A percentile compares a stretch with the other conserved stretches of the same genome.
Conservation (phyloP, 2,329 filamentous ascomycete genomes). For the Verticillium nonalfalfae region DNA sequence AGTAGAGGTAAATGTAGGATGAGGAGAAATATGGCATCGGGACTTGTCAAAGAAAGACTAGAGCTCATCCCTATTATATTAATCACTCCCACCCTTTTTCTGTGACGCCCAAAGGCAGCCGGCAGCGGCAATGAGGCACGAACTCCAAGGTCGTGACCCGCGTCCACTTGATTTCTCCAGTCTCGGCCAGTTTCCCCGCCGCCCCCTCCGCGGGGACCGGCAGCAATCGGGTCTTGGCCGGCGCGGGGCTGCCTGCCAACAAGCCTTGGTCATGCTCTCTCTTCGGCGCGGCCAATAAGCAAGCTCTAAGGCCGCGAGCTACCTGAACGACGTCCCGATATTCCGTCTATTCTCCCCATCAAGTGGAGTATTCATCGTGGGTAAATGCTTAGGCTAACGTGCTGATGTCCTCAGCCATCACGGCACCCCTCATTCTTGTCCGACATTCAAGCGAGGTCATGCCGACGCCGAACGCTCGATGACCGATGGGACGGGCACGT, state of each 20-base stretch:
- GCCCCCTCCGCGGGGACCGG: not conserved
- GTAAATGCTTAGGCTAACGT: no score
- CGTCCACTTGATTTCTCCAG: not conserved
- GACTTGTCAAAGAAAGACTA: not conserved
- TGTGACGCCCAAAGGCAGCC: not conserved
- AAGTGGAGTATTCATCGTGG: not conserved
- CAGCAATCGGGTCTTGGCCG: not conserved
- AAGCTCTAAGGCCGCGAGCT: not conserved
- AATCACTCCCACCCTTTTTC: not conserved
- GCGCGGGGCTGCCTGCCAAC: not conserved
- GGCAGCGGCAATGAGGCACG: not conserved
- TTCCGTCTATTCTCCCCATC: conserved; percentile 3
- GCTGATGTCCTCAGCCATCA: not conserved
- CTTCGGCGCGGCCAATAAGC: conserved; percentile 1
- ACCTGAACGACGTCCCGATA: conserved; percentile 9
- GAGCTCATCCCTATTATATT: not conserved
- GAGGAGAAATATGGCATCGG: not conserved
- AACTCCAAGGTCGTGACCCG: not conserved
- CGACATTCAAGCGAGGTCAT: not conserved
- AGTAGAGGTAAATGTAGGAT: not conserved
- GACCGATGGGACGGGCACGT: not conserved
- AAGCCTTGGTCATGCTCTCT: not conserved
- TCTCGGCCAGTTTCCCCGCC: not conserved
- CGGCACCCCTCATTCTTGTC: not conserved
- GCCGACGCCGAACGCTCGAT: not conserved